Conservation (phyloP, 2,329 filamentous ascomycete species). For the Rutstroemia sydowiana region DNA sequence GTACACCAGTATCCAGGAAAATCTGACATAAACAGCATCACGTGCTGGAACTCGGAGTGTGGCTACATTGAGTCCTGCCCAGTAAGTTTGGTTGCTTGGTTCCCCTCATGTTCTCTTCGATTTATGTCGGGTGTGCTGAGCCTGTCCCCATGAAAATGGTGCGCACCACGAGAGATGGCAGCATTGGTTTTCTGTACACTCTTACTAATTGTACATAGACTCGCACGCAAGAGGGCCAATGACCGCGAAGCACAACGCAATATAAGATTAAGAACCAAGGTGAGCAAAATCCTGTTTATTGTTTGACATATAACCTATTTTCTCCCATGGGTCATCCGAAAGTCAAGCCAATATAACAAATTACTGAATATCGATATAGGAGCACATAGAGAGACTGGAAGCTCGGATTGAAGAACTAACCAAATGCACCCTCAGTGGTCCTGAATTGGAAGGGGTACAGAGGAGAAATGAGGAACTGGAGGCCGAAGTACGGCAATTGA, state of each 20-base stretch:
- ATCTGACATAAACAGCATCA: constrained; percentile 23
- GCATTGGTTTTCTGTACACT: too few species aligned
- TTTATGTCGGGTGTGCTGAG: too few species aligned
- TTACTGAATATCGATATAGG: constrained; percentile 22
- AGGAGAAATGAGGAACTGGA: constrained; percentile 47
- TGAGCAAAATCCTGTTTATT: background rate
- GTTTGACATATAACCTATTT: too few species aligned
- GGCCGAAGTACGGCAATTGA: constrained; percentile 37
- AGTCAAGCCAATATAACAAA: too few species aligned
- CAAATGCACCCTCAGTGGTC: constrained; percentile 40
- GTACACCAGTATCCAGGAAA: too few species aligned
- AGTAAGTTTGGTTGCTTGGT: too few species aligned
- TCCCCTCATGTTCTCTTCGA: too few species aligned
- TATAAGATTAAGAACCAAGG: constrained; percentile 31
- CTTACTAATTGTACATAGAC: too few species aligned
- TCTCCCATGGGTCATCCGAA: too few species aligned
- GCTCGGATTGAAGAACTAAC: constrained; percentile 65
- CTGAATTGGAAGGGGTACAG: constrained; percentile 39
- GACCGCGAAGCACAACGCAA: constrained; percentile 85
- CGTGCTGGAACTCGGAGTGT: constrained; percentile 62
- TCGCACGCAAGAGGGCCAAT: constrained; percentile 83
- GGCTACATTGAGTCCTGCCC: constrained; percentile 53
- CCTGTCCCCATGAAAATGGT: too few species aligned
- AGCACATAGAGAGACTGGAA: constrained; percentile 75
- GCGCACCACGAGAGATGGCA: too few species aligned